phyloP scores from a whole-genome alignment of 2,329 filamentous ascomycete genomes.

The Penicillium sp. region DNA sequence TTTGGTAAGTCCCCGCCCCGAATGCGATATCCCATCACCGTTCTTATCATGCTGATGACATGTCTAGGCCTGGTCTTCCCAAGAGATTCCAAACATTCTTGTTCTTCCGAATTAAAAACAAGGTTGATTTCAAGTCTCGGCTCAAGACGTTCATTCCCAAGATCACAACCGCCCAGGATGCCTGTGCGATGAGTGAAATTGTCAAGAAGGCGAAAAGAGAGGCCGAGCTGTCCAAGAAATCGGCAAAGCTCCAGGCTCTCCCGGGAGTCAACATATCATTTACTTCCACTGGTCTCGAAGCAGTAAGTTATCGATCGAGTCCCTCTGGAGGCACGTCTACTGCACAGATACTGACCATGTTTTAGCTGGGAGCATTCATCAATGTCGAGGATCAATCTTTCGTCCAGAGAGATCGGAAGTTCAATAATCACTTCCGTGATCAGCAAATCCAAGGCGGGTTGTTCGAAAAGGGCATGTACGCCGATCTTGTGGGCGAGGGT shows the following conservation, averaged over 20 bases:
- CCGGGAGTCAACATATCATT: constrained; percentile 12
- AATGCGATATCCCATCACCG: too few relatives aligned
- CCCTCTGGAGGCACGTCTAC: background rate
- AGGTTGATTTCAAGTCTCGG: constrained; percentile 8
- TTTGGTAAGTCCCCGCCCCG: constrained; percentile 11
- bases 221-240: background rate
- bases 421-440: background rate
- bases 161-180: constrained; percentile 14
- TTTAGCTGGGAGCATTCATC: constrained; percentile 5
- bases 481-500: constrained; percentile 13
- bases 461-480: constrained; percentile 16
- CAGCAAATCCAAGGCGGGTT: constrained; percentile 3
- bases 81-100: constrained; percentile 11
- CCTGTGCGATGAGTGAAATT: constrained; percentile 1
- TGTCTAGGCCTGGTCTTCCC: constrained; percentile 2
- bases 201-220: constrained; percentile 2
- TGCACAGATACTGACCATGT: background rate
- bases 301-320: background rate
- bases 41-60: background rate
- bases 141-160: constrained; percentile 9
- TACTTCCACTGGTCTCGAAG: constrained; percentile 7
- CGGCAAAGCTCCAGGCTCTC: constrained; percentile 1
- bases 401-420: background rate
- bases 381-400: background rate
- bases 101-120: constrained; percentile 15